Conservation (phyloP, 2,329 filamentous ascomycete genomes). For the Cucurbitaria berberidis region DNA sequence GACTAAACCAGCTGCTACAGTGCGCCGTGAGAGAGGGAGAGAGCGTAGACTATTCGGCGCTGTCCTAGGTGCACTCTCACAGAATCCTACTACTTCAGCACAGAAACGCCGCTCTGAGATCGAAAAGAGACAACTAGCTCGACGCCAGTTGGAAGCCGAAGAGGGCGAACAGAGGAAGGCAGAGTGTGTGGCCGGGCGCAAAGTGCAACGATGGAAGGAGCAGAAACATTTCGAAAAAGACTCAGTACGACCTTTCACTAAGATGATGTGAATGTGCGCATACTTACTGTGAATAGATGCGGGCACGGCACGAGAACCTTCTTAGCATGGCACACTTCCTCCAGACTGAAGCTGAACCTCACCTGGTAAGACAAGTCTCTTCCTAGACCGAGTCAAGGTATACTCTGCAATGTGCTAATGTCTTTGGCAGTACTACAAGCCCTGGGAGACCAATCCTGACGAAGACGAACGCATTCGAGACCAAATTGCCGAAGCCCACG, state of each 20-base stretch:
- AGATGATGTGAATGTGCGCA: constrained; percentile 1
- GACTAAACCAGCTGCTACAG: constrained; percentile 45
- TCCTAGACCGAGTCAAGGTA: background rate
- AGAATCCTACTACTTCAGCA: constrained; percentile 66
- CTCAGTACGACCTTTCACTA: constrained; percentile 62
- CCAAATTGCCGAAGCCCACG: constrained; percentile 72
- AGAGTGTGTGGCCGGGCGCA: constrained; percentile 69
- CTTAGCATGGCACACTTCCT: constrained; percentile 75
- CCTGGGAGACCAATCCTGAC: constrained; percentile 73
- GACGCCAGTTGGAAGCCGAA: constrained; percentile 72
- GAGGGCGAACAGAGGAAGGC: constrained; percentile 72
- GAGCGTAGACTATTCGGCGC: constrained; percentile 86
- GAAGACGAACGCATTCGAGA: constrained; percentile 74
- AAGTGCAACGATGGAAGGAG: constrained; percentile 67
- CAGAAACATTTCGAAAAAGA: constrained; percentile 78
- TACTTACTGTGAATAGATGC: constrained; percentile 65
- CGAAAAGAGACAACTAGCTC: constrained; percentile 80
- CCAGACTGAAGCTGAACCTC: constrained; percentile 72
- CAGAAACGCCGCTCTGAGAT: constrained; percentile 77
- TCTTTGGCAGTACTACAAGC: constrained; percentile 75
- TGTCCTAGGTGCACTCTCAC: constrained; percentile 77
- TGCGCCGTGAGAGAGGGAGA: constrained; percentile 73
- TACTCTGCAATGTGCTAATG: constrained; percentile 25
- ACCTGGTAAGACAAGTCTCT: constrained; percentile 66
- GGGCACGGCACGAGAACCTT: constrained; percentile 73